Base-by-base conservation (phyloP, 2,329 filamentous ascomycete genomes). In the Sclerotinia sclerotiorum region DNA sequence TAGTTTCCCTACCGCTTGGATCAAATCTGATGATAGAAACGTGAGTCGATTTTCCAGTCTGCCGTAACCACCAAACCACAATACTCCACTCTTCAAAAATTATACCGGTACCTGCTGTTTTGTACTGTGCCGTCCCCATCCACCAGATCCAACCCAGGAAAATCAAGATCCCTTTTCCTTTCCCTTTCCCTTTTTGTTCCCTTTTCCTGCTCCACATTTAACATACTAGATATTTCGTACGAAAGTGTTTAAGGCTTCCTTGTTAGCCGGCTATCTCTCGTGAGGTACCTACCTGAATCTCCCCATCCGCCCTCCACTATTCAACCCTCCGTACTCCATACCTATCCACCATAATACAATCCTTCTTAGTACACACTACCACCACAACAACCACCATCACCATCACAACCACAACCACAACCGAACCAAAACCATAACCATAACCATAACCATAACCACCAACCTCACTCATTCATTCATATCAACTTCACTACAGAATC, bases 261-360 rank as follows among this genome's bases (percentile, higher is more conserved):
- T 48, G 27, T n/a, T 55, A 17, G 8, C 21, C 27, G 42, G 44
- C 27, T 48, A 46, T 60, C 42, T 48, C 17, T 32, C 24, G 4
- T 44, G 13, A 19, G 39, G 39, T 13, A 13, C 39, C n/a, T 42
- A n/a, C 19, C 51, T 54, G 8, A n/a, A 61, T 15, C 57, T 48
- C n/a, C 27, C 32, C 44, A 44, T 64, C 32, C 49, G 39, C 51
- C 44, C 66, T 66, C 44, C 55, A 49, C 69, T 61, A 46, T 46
- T 35, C 1, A 17, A 42, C 44, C 54, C 19, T 39, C 49, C n/a
- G 15, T 19, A 49, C 21, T 57, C 7, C 35, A 42, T 39, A 39
- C 35, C 6, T 35, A 35, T 39, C 35, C 35, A 39, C 35, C 35
- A 39, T 39, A 35, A 35, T 1, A 35, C 35, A 39, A 42, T 42